Percentiles rank a stretch among this genome's conserved stretches.
These are phyloP conservation scores for Persicaria maculosa DNA, from an alignment of 148 eudicot genomes.

Conservation along the genomic window DNA sequence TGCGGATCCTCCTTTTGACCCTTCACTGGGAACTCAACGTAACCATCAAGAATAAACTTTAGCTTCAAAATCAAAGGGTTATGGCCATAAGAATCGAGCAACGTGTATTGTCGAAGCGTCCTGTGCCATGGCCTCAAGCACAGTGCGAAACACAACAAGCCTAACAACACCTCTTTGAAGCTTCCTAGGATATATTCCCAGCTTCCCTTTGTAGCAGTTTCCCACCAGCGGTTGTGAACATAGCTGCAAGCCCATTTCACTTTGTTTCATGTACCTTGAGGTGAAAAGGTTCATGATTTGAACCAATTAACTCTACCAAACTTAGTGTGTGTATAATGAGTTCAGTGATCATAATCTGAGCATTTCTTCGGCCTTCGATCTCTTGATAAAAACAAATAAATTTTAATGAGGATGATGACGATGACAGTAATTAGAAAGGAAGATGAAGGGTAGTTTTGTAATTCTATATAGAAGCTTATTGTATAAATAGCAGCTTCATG, in stretches of 20 bases:
- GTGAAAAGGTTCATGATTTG: background rate
- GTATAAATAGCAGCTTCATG: too few relatives aligned
- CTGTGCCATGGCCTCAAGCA: background rate
- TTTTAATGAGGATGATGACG: too few relatives aligned
- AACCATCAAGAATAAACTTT: background rate
- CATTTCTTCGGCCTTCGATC: too few relatives aligned
- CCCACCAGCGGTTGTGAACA: background rate
- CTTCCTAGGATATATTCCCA: too few relatives aligned
- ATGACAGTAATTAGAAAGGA: too few relatives aligned
- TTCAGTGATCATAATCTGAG: background rate
- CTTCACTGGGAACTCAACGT: background rate
- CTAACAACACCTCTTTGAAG: background rate
- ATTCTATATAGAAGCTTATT: too few relatives aligned
- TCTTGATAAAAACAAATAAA: too few relatives aligned
- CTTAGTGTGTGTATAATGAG: too few relatives aligned
- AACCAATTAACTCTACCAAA: background rate
- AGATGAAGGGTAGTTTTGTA: too few relatives aligned
- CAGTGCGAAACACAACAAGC: background rate
- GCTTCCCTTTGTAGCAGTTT: too few relatives aligned
- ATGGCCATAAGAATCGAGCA: background rate
- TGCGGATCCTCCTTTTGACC: background rate
- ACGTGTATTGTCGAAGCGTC: background rate
- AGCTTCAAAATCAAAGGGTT: background rate
- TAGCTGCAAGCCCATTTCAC: background rate
- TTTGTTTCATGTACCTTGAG: background rate